These are phyloP conservation scores for Vaccinium myrtillus DNA, from an alignment of 148 eudicot genomes.

Conservation along the genomic window DNA sequence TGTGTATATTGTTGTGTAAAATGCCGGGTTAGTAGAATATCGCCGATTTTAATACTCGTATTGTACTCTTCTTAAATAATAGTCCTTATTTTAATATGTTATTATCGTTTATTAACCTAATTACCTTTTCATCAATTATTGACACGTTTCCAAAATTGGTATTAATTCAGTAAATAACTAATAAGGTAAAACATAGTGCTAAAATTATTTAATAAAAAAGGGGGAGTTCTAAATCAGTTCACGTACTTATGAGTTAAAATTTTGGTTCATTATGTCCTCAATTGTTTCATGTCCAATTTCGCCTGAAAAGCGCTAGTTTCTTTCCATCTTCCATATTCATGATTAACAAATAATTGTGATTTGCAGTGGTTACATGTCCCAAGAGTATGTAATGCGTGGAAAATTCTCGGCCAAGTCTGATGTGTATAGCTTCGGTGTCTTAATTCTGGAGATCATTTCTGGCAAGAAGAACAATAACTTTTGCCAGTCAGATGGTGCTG, in stretches of 20 bases:
- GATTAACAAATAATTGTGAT: not conserved
- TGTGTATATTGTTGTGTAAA: too few species aligned
- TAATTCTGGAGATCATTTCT: conserved; percentile 41
- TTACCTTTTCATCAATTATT: not conserved
- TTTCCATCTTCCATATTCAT: not conserved
- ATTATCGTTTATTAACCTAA: not conserved
- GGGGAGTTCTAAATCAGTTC: not conserved
- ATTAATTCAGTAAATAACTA: not conserved
- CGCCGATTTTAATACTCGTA: too few species aligned
- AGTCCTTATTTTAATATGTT: not conserved
- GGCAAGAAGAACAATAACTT: conserved; percentile 21
- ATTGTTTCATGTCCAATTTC: not conserved
- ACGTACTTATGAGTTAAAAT: too few species aligned
- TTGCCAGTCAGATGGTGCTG: not conserved
- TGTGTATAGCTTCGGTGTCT: conserved; percentile 55
- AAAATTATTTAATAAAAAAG: too few species aligned
- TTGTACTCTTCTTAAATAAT: not conserved
- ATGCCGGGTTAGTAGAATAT: too few species aligned
- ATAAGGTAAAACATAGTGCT: too few species aligned
- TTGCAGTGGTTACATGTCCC: conserved; percentile 26
- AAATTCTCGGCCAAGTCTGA: conserved; percentile 48
- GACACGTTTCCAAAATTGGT: not conserved
- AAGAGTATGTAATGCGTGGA: conserved; percentile 44
- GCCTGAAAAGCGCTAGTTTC: not conserved
- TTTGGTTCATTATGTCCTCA: not conserved